These are phyloP conservation scores for Saccharomycopsis hybrid DNA, from an alignment of 1,139 yeast genomes.

Conservation along the genomic window DNA sequence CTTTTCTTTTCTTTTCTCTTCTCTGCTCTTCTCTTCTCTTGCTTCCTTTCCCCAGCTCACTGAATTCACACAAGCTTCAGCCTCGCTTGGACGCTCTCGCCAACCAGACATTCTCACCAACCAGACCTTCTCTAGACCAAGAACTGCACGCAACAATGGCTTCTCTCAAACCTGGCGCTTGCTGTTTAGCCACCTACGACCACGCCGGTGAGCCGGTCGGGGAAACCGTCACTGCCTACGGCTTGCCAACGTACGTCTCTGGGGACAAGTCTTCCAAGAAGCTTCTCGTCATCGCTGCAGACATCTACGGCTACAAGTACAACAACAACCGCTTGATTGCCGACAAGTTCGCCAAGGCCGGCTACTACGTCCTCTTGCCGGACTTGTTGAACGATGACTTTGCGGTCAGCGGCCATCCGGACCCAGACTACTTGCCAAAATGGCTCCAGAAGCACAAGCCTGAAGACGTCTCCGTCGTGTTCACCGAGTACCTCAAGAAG, in stretches of 20 bases:
- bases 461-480: slow-evolving; percentile 37
- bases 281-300: slow-evolving; percentile 58
- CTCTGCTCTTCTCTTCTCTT: no score
- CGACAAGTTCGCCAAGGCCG: slow-evolving; percentile 48
- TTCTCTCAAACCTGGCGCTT: slow-evolving; percentile 4
- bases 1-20: no score
- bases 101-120: no score
- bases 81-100: no score
- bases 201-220: slow-evolving; percentile 2
- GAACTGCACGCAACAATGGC: slow-evolving; percentile 7
- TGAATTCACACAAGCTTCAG: no score
- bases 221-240: neutral
- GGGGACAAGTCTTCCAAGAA: slow-evolving; percentile 42
- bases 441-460: slow-evolving; percentile 55
- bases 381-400: slow-evolving; percentile 57
- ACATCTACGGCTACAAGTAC: slow-evolving; percentile 55
- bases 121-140: neutral
- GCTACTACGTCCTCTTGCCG: slow-evolving; percentile 63
- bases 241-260: slow-evolving; percentile 23
- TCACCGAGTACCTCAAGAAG: slow-evolving; percentile 38
- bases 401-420: slow-evolving; percentile 24
- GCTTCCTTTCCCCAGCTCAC: no score
- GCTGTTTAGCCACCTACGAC: slow-evolving; percentile 1
- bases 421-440: slow-evolving; percentile 30
- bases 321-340: slow-evolving; percentile 53